Conservation (phyloP, 495 filamentous ascomycete species). For the Podospora bellae-mahoneyi region DNA sequence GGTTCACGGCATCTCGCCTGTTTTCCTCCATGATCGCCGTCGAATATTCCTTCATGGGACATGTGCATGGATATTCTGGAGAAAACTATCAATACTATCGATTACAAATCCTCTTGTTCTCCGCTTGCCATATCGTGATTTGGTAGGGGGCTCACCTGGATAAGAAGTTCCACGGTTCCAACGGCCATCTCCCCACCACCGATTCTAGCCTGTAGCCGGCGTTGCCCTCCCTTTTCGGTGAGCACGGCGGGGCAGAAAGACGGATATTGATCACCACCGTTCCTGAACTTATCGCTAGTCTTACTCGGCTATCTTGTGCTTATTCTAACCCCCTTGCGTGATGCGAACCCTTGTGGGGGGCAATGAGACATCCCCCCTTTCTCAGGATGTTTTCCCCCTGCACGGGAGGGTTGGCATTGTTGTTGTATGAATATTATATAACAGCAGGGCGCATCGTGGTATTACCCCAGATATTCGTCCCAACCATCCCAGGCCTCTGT, state of each 20-base stretch:
- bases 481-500: not conserved
- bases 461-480: not conserved
- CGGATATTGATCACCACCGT: not conserved
- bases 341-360: not conserved
- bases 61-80: not conserved
- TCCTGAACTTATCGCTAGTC: not conserved
- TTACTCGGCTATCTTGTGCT: not conserved
- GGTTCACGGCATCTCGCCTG: not conserved
- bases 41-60: not conserved
- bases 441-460: not conserved
- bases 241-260: not conserved
- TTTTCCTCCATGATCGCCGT: not conserved
- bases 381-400: not conserved
- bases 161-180: not conserved
- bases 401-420: not conserved
- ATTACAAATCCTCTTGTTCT: not conserved
- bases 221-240: not conserved
- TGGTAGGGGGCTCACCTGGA: not conserved
- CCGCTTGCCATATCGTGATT: not conserved
- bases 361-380: not conserved
- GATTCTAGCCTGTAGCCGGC: not conserved
- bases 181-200: not conserved
- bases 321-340: not conserved
- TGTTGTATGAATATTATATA: not conserved
- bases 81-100: not conserved